Evolutionary conservation across 768 basidiomycete genomes (phyloP).

Genomic region (Kondoa subrosea): DNA sequence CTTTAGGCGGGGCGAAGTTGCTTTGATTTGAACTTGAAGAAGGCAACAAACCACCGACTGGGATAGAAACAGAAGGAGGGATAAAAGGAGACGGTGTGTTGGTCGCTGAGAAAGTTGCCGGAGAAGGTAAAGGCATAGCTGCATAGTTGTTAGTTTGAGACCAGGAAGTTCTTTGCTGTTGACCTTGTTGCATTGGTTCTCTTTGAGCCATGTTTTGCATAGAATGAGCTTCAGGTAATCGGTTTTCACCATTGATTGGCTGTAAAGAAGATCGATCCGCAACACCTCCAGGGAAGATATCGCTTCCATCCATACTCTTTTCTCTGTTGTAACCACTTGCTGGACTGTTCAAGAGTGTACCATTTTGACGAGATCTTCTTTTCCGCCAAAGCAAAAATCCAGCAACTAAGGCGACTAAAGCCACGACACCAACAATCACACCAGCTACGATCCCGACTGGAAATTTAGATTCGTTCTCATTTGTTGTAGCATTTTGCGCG

Average conservation of each 20-base stretch:
- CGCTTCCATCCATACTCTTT: too few species aligned
- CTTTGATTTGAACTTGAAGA: neutral
- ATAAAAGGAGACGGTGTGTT: neutral
- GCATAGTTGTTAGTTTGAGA: too few species aligned
- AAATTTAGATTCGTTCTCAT: constrained; percentile 34
- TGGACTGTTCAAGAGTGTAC: neutral
- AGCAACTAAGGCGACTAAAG: neutral
- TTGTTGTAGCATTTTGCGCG: constrained; percentile 33
- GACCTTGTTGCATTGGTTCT: too few species aligned
- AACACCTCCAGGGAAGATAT: too few species aligned
- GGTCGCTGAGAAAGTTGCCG: neutral
- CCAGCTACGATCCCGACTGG: neutral
- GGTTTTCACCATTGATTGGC: too few species aligned
- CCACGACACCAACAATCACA: constrained; percentile 7
- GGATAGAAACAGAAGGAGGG: neutral
- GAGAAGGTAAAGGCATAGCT: neutral
- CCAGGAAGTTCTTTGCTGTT: too few species aligned
- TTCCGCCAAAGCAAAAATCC: neutral
- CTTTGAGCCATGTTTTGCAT: too few species aligned
- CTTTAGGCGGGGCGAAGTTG: neutral
- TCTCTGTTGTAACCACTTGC: neutral
- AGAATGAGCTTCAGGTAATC: too few species aligned
- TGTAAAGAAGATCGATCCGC: too few species aligned
- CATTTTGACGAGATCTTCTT: neutral
- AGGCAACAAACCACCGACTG: neutral